Evolutionary conservation across 176 grass and related monocot species (phyloP).

Genomic region (Bothriochloa decipiens): DNA sequence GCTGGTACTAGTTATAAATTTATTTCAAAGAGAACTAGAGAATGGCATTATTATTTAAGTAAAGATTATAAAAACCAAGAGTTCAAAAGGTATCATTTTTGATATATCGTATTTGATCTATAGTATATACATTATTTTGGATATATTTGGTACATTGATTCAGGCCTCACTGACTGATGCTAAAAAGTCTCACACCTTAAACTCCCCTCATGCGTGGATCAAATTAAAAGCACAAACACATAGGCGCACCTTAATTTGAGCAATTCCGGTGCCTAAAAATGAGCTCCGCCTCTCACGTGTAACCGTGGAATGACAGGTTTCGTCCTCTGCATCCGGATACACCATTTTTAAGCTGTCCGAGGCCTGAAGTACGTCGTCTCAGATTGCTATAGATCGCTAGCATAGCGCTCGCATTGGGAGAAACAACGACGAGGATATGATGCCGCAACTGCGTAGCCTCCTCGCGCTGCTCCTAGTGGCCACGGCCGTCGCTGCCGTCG

Average conservation of each 20-base stretch:
- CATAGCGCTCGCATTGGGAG: not conserved
- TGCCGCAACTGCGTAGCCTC: not conserved
- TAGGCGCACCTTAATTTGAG: not conserved
- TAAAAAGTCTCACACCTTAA: no score
- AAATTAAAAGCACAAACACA: not conserved
- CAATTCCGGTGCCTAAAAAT: not conserved
- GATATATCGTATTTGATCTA: no score
- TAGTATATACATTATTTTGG: no score
- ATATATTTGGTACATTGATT: no score
- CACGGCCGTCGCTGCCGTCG: not conserved
- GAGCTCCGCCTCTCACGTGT: not conserved
- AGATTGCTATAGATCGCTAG: not conserved
- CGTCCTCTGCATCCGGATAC: not conserved
- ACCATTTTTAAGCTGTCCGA: not conserved
- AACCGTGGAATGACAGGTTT: not conserved
- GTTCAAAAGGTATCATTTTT: no score
- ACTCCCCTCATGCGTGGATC: not conserved
- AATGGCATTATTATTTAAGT: no score
- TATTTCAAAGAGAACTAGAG: no score
- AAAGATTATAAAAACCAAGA: no score
- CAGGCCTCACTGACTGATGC: no score
- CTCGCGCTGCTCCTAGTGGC: slow-evolving; percentile 1
- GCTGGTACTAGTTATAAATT: no score
- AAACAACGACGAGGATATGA: not conserved
- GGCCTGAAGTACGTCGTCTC: not conserved